phyloP scores from a whole-genome alignment of 192 early-diverging fungal species.

The Rhizophagus prolifer region DNA sequence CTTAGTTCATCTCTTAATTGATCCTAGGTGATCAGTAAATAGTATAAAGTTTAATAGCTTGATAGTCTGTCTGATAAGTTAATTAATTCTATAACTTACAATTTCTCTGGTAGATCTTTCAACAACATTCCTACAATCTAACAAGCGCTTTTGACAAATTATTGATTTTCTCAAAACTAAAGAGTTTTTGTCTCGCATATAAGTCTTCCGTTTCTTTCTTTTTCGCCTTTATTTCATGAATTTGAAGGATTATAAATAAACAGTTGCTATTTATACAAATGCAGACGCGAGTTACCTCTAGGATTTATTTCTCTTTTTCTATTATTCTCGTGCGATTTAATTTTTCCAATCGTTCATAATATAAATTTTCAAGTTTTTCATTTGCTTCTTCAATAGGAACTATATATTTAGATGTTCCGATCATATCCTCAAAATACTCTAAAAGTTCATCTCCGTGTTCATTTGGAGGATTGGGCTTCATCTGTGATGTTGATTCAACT shows the following conservation, averaged over 20 bases:
- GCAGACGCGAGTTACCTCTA: constrained; percentile 57
- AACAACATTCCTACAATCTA: constrained; percentile 58
- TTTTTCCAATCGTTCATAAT: constrained; percentile 73
- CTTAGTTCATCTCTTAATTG: constrained; percentile 55
- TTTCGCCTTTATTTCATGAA: constrained; percentile 43
- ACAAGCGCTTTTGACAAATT: constrained; percentile 73
- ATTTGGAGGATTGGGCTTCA: constrained; percentile 92
- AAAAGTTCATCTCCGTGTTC: constrained; percentile 94
- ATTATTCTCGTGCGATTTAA: constrained; percentile 85
- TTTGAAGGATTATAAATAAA: background rate
- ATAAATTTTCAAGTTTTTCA: constrained; percentile 70
- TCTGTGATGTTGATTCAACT: constrained; percentile 96
- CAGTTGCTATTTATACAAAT: background rate
- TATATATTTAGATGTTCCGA: constrained; percentile 91
- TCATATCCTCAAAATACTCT: constrained; percentile 98
- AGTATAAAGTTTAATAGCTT: too few relatives aligned
- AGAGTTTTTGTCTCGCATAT: constrained; percentile 78
- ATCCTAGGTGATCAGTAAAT: constrained; percentile 37
- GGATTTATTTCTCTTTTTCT: constrained; percentile 78
- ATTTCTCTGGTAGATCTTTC: constrained; percentile 48
- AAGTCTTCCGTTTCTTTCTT: constrained; percentile 82
- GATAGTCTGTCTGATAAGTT: background rate
- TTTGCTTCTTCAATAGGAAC: constrained; percentile 74
- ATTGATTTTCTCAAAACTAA: constrained; percentile 68
- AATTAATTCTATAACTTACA: constrained; percentile 22